Percentiles rank a stretch among this genome's conserved stretches.
These are phyloP conservation scores for Nephromyces sp. DNA, from an alignment of 169 alveolate genomes.

Conservation along the genomic window DNA sequence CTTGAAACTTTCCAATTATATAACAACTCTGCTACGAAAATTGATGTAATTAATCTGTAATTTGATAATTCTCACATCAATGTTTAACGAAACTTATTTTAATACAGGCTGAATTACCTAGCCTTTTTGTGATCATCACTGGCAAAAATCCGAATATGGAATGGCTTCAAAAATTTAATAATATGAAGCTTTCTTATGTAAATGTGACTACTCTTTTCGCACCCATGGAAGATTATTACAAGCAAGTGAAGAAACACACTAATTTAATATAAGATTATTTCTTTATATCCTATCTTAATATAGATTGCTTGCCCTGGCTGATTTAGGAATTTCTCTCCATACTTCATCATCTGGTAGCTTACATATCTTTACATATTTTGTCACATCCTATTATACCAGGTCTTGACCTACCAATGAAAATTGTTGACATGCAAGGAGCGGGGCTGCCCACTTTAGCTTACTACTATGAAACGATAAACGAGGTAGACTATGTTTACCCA, in stretches of 20 bases:
- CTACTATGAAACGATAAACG: slow-evolving; percentile 40
- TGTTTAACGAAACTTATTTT: background rate
- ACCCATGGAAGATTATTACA: slow-evolving; percentile 73
- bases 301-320: slow-evolving; percentile 65
- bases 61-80: background rate
- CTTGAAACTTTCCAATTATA: slow-evolving; percentile 41
- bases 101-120: slow-evolving; percentile 23
- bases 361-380: background rate
- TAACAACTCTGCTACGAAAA: slow-evolving; percentile 8
- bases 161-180: too few relatives aligned
- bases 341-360: slow-evolving; percentile 51
- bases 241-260: background rate
- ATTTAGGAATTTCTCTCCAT: slow-evolving; percentile 77
- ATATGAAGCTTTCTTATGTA: slow-evolving; percentile 23
- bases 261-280: background rate
- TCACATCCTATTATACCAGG: slow-evolving; percentile 43
- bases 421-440: slow-evolving; percentile 82
- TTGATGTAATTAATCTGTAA: background rate
- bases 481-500: too few relatives aligned
- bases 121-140: slow-evolving; percentile 55
- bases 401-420: slow-evolving; percentile 86
- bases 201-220: slow-evolving; percentile 68
- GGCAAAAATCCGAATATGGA: slow-evolving; percentile 76
- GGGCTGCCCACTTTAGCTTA: slow-evolving; percentile 69
- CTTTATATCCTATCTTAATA: background rate